A percentile compares a stretch with the other conserved stretches of the same genome.
Evolutionary conservation across 352 stramenopile genomes (phyloP).

Genomic region (Blastocystis sp.): DNA sequence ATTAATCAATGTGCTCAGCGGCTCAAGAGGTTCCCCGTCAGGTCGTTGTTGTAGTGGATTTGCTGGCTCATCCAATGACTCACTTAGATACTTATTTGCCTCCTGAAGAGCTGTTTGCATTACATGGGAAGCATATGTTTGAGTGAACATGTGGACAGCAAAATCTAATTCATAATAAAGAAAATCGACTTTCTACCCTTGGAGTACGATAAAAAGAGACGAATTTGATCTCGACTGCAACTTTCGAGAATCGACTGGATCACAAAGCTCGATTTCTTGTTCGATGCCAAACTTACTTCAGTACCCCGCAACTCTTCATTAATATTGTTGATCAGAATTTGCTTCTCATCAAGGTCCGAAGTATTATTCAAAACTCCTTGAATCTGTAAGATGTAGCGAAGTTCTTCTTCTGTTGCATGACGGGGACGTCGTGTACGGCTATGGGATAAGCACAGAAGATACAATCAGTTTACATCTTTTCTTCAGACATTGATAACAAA

Average conservation of each 20-base stretch:
- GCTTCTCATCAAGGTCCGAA: constrained; percentile 37
- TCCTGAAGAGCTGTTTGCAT: constrained; percentile 64
- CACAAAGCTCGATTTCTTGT: constrained; percentile 66
- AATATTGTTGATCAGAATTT: constrained; percentile 64
- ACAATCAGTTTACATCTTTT: constrained; percentile 5
- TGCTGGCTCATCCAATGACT: constrained; percentile 6
- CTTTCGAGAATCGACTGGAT: constrained; percentile 63
- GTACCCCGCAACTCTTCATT: constrained; percentile 65
- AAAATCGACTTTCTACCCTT: not conserved
- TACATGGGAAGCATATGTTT: constrained; percentile 55
- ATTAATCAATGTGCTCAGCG: constrained; percentile 32
- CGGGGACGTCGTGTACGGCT: constrained; percentile 52
- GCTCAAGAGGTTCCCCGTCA: constrained; percentile 47
- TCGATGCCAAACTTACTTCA: constrained; percentile 67
- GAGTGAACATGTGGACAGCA: constrained; percentile 66
- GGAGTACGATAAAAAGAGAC: constrained; percentile 62
- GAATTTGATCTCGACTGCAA: constrained; percentile 38
- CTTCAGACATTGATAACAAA: constrained; percentile 26
- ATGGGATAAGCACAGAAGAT: not conserved
- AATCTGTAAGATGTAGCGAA: constrained; percentile 65
- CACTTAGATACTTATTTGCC: constrained; percentile 36
- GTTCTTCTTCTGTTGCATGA: constrained; percentile 55
- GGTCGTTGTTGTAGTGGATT: not conserved
- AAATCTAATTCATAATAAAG: not conserved
- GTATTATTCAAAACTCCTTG: constrained; percentile 66